phyloP scores from a whole-genome alignment of 2,329 filamentous ascomycete genomes.

The Akanthomyces muscarius region DNA sequence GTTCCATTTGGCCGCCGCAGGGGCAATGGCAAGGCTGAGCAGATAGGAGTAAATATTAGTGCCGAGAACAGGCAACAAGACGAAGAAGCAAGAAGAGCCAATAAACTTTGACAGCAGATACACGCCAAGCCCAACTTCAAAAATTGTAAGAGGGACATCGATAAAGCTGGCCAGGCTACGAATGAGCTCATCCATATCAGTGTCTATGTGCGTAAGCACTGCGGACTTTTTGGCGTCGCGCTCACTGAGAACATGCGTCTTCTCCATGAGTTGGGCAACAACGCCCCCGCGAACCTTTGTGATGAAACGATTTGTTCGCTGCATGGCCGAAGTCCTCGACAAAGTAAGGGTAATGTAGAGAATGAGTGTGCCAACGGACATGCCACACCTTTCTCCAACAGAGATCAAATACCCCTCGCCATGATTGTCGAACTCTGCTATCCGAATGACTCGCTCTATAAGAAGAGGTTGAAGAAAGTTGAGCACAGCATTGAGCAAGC shows the following conservation, averaged over 20 bases:
- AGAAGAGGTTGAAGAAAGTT: not conserved
- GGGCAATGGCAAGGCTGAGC: not conserved
- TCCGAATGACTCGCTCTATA: not conserved
- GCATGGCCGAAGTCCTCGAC: not conserved
- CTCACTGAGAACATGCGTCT: conserved; percentile 33
- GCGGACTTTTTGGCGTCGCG: conserved; percentile 27
- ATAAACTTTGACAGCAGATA: conserved; percentile 1
- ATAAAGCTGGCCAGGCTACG: not conserved
- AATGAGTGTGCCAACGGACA: not conserved
- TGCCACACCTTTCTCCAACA: not conserved
- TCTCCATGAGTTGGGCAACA: conserved; percentile 44
- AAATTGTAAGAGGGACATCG: not conserved
- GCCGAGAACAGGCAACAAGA: not conserved
- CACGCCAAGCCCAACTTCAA: not conserved
- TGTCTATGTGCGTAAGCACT: conserved; percentile 10
- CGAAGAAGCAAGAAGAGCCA: conserved; percentile 1
- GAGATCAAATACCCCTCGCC: not conserved
- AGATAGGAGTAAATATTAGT: not conserved
- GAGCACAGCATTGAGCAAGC: not conserved
- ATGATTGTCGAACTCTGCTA: not conserved
- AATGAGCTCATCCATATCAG: conserved; percentile 2
- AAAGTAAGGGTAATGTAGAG: not conserved
- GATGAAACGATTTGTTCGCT: conserved; percentile 23
- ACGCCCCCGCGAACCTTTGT: conserved; percentile 31
- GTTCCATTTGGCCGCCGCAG: not conserved